Conservation (phyloP, 805 yeast species). For the Lipomyces spencermartinsiae region DNA sequence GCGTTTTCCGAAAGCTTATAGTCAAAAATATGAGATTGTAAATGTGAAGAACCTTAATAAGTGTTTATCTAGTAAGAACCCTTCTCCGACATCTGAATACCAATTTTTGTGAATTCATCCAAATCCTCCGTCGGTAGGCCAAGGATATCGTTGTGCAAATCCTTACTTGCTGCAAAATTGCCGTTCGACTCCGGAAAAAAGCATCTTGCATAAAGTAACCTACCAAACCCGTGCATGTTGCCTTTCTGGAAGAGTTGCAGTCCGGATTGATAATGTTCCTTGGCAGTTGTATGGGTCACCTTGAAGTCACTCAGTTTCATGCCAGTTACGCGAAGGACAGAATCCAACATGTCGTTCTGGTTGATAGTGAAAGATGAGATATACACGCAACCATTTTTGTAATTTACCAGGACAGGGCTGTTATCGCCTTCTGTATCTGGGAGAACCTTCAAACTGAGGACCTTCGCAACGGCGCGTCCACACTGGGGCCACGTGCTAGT, state of each 20-base stretch:
- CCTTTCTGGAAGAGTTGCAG: conserved; percentile 1
- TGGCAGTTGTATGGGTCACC: background rate
- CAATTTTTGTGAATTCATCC: background rate
- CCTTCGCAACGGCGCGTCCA: too few species aligned
- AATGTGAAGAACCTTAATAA: too few species aligned
- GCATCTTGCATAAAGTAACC: conserved; percentile 4
- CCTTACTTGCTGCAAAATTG: background rate
- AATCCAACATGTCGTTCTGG: too few species aligned
- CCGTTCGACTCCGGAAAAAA: conserved; percentile 9
- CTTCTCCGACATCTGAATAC: too few species aligned
- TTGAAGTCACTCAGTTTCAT: background rate
- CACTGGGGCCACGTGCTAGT: too few species aligned
- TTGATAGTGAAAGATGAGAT: too few species aligned
- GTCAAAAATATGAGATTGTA: too few species aligned
- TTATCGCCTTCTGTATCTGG: background rate
- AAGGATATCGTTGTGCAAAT: conserved; percentile 9
- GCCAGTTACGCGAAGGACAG: too few species aligned
- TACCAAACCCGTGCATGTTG: conserved; percentile 12
- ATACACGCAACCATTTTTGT: background rate
- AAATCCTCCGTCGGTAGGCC: conserved; percentile 20
- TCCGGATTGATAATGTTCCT: conserved; percentile 5
- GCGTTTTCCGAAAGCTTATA: too few species aligned
- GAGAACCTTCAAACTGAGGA: too few species aligned
- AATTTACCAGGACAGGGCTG: background rate
- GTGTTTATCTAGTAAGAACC: too few species aligned